These are phyloP conservation scores for Cocos nucifera DNA, from an alignment of 176 grass and related monocot genomes.

Conservation along the genomic window DNA sequence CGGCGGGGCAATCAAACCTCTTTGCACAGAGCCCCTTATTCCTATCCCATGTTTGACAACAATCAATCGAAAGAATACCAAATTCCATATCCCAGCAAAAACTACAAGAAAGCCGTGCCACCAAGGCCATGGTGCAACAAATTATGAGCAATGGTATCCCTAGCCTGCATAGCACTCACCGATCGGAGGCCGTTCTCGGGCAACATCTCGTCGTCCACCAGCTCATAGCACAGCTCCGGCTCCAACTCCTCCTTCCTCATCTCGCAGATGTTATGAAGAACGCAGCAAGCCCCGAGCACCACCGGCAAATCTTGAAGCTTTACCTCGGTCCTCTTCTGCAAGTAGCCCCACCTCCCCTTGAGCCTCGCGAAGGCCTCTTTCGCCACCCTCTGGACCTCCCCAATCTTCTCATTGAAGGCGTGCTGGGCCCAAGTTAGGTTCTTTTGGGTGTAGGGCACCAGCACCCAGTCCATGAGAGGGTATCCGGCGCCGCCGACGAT, in stretches of 20 bases:
- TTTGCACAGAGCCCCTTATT: too few species aligned
- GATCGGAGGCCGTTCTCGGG: slow-evolving; percentile 52
- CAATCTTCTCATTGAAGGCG: slow-evolving; percentile 61
- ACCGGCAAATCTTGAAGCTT: slow-evolving; percentile 64
- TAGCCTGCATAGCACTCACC: slow-evolving; percentile 17
- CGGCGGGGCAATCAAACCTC: too few species aligned
- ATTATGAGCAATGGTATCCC: slow-evolving; percentile 62
- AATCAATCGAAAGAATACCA: too few species aligned
- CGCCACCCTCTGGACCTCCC: slow-evolving; percentile 27
- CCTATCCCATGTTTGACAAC: too few species aligned
- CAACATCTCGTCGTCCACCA: slow-evolving; percentile 56
- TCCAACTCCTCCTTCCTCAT: slow-evolving; percentile 37
- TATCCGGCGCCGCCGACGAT: slow-evolving; percentile 45
- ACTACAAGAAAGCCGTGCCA: slow-evolving; percentile 12
- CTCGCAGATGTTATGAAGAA: slow-evolving; percentile 94
- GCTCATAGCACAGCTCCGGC: slow-evolving; percentile 21
- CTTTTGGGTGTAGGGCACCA: slow-evolving; percentile 61
- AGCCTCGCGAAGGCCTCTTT: slow-evolving; percentile 43
- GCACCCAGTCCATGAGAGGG: slow-evolving; percentile 77
- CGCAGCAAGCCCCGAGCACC: slow-evolving; percentile 72
- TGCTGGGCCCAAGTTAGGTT: slow-evolving; percentile 84
- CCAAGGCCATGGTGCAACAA: slow-evolving; percentile 44
- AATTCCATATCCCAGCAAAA: not conserved
- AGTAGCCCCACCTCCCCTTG: slow-evolving; percentile 67
- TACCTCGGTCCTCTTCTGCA: slow-evolving; percentile 70